Conservation (phyloP, 768 basidiomycete genomes). For the Trametes sanguinea region DNA sequence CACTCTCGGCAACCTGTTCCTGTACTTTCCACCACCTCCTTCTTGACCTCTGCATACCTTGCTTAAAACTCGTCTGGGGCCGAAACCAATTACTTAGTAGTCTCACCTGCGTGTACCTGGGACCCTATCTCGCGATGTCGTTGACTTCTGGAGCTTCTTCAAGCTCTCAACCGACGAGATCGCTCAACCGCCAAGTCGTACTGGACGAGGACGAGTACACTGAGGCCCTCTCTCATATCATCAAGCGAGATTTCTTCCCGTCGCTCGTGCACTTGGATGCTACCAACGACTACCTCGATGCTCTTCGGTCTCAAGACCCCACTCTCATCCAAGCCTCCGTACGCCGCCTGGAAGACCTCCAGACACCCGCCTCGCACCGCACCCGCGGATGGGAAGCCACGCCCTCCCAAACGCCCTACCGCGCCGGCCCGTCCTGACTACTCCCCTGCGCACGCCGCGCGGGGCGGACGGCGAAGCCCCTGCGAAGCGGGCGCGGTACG, state of each 20-base stretch:
- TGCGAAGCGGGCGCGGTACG: conserved; percentile 59
- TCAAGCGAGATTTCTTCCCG: conserved; percentile 97
- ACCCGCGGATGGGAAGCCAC: conserved; percentile 37
- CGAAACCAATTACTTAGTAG: too few relatives aligned
- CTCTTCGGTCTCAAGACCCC: conserved; percentile 74
- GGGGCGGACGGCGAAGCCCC: conserved; percentile 41
- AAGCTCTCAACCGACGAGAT: conserved; percentile 40
- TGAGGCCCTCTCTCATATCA: conserved; percentile 84
- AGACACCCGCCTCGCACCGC: conserved; percentile 50
- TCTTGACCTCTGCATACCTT: background rate
- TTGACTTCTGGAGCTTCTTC: conserved; percentile 33
- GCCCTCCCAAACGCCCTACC: conserved; percentile 70
- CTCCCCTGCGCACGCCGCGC: conserved; percentile 52
- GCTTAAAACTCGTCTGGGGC: too few relatives aligned
- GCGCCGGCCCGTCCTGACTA: conserved; percentile 59
- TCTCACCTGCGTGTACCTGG: background rate
- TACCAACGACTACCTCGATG: conserved; percentile 84
- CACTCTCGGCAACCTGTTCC: background rate
- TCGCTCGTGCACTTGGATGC: conserved; percentile 88
- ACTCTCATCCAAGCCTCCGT: conserved; percentile 76
- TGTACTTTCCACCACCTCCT: background rate
- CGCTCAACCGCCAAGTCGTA: conserved; percentile 70
- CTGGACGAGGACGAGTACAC: conserved; percentile 97
- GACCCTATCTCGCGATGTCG: background rate
- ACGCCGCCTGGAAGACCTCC: conserved; percentile 65